phyloP scores from a whole-genome alignment of 192 early-diverging fungal genomes.

The Powellomyces hirtus region DNA sequence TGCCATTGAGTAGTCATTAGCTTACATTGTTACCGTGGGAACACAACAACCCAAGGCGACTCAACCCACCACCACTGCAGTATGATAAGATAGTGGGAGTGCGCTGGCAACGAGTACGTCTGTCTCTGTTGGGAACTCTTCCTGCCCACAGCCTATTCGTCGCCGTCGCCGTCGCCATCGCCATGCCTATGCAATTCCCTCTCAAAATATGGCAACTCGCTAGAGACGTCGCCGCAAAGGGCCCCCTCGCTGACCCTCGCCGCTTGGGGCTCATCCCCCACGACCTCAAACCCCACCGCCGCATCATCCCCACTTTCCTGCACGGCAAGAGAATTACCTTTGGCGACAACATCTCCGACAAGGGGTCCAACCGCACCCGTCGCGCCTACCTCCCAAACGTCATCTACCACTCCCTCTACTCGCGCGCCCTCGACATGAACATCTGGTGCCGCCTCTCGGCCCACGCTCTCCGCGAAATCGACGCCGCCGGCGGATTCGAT shows the following conservation, averaged over 20 bases:
- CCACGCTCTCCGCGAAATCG: constrained; percentile 40
- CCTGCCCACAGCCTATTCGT: too few relatives aligned
- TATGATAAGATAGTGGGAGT: too few relatives aligned
- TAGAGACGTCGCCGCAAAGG: constrained; percentile 16
- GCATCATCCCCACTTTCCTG: constrained; percentile 46
- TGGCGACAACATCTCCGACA: constrained; percentile 42
- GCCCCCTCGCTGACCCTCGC: constrained; percentile 34
- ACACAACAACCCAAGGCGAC: too few relatives aligned
- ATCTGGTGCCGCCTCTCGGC: constrained; percentile 43
- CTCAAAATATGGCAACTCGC: constrained; percentile 26
- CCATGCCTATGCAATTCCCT: constrained; percentile 10
- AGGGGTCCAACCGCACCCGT: constrained; percentile 37
- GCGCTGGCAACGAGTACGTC: too few relatives aligned
- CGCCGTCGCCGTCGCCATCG: too few relatives aligned
- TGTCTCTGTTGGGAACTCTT: too few relatives aligned
- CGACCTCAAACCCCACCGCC: constrained; percentile 25
- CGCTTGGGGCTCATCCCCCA: constrained; percentile 37
- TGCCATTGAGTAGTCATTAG: too few relatives aligned
- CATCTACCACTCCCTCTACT: constrained; percentile 47
- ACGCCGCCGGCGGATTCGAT: constrained; percentile 49
- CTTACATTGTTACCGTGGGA: too few relatives aligned
- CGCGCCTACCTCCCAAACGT: constrained; percentile 46
- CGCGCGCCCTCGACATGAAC: constrained; percentile 48
- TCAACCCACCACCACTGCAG: too few relatives aligned
- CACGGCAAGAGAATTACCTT: constrained; percentile 55